phyloP scores from a whole-genome alignment of 306 rosid genomes.

The Rosa chinensis region DNA sequence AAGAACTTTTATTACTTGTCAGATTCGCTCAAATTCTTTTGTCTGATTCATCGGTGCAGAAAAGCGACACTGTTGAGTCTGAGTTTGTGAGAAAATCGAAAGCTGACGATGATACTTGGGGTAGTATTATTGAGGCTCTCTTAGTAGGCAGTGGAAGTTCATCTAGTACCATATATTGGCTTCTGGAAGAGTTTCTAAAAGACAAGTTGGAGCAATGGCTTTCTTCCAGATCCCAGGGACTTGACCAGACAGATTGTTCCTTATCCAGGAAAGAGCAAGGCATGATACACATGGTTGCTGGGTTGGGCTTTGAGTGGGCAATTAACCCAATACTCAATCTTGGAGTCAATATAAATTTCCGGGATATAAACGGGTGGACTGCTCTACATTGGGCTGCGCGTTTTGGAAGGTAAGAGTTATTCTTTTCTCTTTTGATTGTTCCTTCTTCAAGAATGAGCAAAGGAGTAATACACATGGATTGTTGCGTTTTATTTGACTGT shows the following conservation, averaged over 20 bases:
- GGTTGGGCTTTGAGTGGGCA: slow-evolving; percentile 94
- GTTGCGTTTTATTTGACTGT: neutral
- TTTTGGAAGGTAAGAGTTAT: slow-evolving; percentile 76
- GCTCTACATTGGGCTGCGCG: slow-evolving; percentile 98
- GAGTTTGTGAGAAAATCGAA: slow-evolving; percentile 37
- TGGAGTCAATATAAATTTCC: slow-evolving; percentile 84
- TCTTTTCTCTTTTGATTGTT: neutral
- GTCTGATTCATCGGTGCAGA: slow-evolving; percentile 42
- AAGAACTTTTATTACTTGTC: slow-evolving; percentile 84
- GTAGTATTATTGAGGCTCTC: slow-evolving; percentile 59
- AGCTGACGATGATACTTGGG: slow-evolving; percentile 68
- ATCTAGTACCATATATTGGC: slow-evolving; percentile 65
- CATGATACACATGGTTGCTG: slow-evolving; percentile 85
- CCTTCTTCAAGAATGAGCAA: neutral
- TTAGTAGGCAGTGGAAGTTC: slow-evolving; percentile 67
- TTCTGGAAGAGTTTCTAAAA: slow-evolving; percentile 84
- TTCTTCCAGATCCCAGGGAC: slow-evolving; percentile 48
- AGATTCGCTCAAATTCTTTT: slow-evolving; percentile 73
- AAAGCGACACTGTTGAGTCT: slow-evolving; percentile 35
- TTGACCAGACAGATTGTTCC: slow-evolving; percentile 50
- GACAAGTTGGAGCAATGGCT: slow-evolving; percentile 78
- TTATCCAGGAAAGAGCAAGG: slow-evolving; percentile 95
- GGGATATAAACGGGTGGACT: slow-evolving; percentile 92
- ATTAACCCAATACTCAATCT: slow-evolving; percentile 67
- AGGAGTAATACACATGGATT: neutral